Conservation (phyloP, 805 yeast species). For the Henningerozyma blattae region DNA sequence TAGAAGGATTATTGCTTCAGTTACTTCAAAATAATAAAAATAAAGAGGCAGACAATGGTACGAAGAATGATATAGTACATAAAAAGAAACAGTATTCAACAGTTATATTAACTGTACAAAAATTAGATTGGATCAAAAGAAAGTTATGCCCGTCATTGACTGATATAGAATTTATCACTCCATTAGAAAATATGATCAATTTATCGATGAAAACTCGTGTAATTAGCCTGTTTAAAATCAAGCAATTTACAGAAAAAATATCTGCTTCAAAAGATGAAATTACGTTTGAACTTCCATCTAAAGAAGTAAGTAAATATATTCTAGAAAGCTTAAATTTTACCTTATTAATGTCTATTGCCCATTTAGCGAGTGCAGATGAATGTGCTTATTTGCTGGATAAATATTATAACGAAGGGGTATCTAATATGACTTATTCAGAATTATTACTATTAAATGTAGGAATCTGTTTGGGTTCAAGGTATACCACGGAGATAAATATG, state of each 20-base stretch:
- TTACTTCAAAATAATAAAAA: no score
- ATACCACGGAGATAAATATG: no score
- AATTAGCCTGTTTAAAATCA: constrained; percentile 14
- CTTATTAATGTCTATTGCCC: constrained; percentile 10
- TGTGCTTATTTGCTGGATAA: constrained; percentile 9
- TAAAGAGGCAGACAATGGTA: no score
- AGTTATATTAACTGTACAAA: constrained; percentile 12
- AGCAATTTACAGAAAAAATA: constrained; percentile 14
- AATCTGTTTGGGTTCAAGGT: constrained; percentile 14
- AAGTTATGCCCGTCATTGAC: constrained; percentile 5
- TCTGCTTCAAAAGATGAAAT: constrained; percentile 9
- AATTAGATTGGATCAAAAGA: constrained; percentile 14
- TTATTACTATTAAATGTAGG: constrained; percentile 15
- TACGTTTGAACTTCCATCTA: constrained; percentile 15
- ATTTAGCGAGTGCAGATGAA: constrained; percentile 8
- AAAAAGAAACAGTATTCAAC: no score
- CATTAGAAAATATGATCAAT: constrained; percentile 12
- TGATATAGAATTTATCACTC: constrained; percentile 9
- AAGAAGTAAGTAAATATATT: constrained; percentile 12
- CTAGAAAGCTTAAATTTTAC: constrained; percentile 12
- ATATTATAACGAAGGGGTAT: constrained; percentile 6
- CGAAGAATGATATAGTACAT: no score
- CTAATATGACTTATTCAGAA: constrained; percentile 16
- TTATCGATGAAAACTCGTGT: constrained; percentile 16
- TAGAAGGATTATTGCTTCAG: constrained; percentile 14